A percentile compares a stretch with the other conserved stretches of the same genome.
Evolutionary conservation across 352 stramenopile genomes (phyloP).

Genomic region (Globisporangium acanthophoron): DNA sequence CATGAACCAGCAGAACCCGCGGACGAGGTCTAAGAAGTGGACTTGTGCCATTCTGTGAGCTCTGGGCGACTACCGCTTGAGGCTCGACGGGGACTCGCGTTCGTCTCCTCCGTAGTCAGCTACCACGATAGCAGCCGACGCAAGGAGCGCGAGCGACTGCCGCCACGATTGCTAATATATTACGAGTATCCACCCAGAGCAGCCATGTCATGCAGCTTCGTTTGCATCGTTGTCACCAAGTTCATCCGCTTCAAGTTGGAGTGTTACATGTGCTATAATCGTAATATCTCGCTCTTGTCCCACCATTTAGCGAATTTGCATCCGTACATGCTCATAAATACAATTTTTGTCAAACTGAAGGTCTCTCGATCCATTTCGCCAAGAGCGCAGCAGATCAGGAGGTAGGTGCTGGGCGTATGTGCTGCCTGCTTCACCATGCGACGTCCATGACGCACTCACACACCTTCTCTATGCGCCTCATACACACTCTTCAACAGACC

Average conservation of each 20-base stretch:
- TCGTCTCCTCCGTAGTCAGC: no score
- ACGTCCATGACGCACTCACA: neutral
- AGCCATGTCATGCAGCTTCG: no score
- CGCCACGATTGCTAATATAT: neutral
- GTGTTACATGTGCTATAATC: neutral
- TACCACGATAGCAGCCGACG: no score
- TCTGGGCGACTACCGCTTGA: neutral
- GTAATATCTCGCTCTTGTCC: no score
- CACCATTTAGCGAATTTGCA: no score
- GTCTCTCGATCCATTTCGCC: no score
- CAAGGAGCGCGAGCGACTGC: neutral
- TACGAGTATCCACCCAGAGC: neutral
- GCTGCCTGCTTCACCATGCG: no score
- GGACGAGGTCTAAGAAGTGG: constrained; percentile 32
- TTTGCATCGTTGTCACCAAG: no score
- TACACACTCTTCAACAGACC: neutral
- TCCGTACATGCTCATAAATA: no score
- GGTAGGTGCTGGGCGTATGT: neutral
- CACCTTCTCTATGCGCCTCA: neutral
- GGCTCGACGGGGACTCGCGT: no score
- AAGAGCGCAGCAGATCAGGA: neutral
- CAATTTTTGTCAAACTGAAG: no score
- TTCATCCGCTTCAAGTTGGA: no score
- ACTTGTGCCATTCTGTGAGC: constrained; percentile 69
- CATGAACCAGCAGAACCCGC: constrained; percentile 69